A percentile compares a stretch with the other conserved stretches of the same genome.
phyloP scores from a whole-genome alignment of 2,329 filamentous ascomycete species.

The Macrophomina tecta region DNA sequence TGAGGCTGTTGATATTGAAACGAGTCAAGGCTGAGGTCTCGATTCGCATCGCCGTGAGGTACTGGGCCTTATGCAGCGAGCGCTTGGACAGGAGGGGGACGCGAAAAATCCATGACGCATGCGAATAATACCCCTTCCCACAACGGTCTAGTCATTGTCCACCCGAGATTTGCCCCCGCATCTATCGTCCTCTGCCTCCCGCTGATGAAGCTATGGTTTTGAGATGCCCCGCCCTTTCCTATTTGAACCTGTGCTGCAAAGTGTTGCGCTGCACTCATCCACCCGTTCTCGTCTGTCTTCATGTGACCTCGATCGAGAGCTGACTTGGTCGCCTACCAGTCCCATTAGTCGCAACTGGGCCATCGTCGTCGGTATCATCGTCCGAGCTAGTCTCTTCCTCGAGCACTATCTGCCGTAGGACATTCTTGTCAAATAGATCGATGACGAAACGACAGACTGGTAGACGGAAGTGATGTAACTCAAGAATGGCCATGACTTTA shows the following conservation, averaged over 20 bases:
- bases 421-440: conserved; percentile 90
- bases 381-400: conserved; percentile 63
- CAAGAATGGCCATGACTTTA: conserved; percentile 82
- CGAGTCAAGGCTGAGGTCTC: background rate
- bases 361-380: conserved; percentile 5
- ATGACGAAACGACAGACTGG: conserved; percentile 88
- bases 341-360: background rate
- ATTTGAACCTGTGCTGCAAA: too few relatives aligned
- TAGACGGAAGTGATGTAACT: conserved; percentile 87
- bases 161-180: background rate
- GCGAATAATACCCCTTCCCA: conserved; percentile 9
- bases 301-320: conserved; percentile 12
- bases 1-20: background rate
- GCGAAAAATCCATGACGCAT: conserved; percentile 10
- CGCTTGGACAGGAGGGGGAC: background rate
- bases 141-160: background rate
- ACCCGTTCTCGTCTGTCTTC: background rate
- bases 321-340: conserved; percentile 12
- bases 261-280: background rate
- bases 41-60: background rate
- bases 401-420: conserved; percentile 83
- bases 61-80: background rate
- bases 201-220: too few relatives aligned
- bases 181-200: background rate
- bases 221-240: background rate